Evolutionary conservation across 2,329 filamentous ascomycete species (phyloP), one percentile per base, ranked within the genome.

Genomic region (Talaromyces marneffei): DNA sequence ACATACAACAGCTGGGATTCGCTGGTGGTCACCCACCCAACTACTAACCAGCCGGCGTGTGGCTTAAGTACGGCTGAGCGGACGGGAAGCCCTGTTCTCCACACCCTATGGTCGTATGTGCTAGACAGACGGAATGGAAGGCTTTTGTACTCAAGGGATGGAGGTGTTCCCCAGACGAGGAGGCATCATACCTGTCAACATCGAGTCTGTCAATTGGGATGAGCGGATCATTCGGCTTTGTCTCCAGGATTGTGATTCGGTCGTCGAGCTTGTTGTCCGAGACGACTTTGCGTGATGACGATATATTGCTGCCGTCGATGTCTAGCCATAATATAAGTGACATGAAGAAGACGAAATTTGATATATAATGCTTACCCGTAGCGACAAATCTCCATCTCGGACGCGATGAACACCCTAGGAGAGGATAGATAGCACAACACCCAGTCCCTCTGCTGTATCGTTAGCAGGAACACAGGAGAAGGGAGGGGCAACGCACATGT

Each of bases 341-440:
- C 18, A 18, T 10, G 14, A 12, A 55, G 3, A 14, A 12, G 20
- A n/a, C 5, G 12, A 14, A 39, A 20, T 33, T 25, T 10, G 20
- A 50, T 31, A 31, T 33, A 35, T 20, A 10, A 31, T 3, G 25
- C 78, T 55, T 68, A 82, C 81, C 81, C 58, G 88, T 91, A 1
- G 84, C 89, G 33, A 87, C 73, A 65, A 92, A 92, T 1, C 76
- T 81, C 92, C 92, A 97, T 3, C 72, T 75, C 1, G 83, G 81
- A 0, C 90, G 82, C 62, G 88, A 84, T 0, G 80, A 74, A 67
- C 89, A 90, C 20, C 87, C 91, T 0, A 99, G 81, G 1, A 97
- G 82, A 2, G 92, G 89, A 71, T 97, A 99, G 67, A 99, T 96
- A 68, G 88, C 88, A 67, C 91, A 95, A 16, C 93, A 90, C 1